A percentile compares a stretch with the other conserved stretches of the same genome.
These are phyloP conservation scores for Trichoderma simmonsii DNA, from an alignment of 2,329 filamentous ascomycete species.

Conservation along the genomic window DNA sequence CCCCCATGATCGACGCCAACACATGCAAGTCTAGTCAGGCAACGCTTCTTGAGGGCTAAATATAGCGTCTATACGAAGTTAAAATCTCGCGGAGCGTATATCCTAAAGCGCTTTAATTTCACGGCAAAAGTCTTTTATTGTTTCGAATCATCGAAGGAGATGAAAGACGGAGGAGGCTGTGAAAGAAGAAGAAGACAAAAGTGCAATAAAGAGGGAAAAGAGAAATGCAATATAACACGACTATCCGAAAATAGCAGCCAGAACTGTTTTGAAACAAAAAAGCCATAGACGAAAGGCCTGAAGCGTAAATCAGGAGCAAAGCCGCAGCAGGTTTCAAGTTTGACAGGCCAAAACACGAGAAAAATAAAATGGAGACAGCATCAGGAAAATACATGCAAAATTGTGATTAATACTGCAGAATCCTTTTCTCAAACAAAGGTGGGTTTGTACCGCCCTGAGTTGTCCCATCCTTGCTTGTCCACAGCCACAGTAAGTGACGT, in stretches of 20 bases:
- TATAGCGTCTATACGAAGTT: slow-evolving; percentile 5
- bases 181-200: not conserved
- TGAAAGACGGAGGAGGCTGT: not conserved
- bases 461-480: slow-evolving; percentile 2
- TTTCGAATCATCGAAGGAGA: not conserved
- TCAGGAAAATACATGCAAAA: not conserved
- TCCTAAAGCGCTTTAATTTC: not conserved
- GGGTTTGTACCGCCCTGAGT: not conserved
- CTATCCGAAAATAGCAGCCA: not conserved
- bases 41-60: not conserved
- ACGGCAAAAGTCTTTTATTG: not conserved
- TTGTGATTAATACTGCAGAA: not conserved
- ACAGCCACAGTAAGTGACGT: slow-evolving; percentile 15
- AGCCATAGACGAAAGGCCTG: too few species aligned
- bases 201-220: not conserved
- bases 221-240: not conserved
- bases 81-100: slow-evolving; percentile 2
- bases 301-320: not conserved
- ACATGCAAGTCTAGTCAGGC: not conserved
- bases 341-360: not conserved
- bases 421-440: not conserved
- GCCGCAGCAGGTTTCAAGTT: not conserved
- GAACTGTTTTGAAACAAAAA: not conserved
- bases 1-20: not conserved
- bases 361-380: not conserved